Evolutionary conservation across 805 yeast genomes (phyloP), one percentile per base, ranked within the genome.

Genomic region (Zygosaccharomyces kombuchaensis): DNA sequence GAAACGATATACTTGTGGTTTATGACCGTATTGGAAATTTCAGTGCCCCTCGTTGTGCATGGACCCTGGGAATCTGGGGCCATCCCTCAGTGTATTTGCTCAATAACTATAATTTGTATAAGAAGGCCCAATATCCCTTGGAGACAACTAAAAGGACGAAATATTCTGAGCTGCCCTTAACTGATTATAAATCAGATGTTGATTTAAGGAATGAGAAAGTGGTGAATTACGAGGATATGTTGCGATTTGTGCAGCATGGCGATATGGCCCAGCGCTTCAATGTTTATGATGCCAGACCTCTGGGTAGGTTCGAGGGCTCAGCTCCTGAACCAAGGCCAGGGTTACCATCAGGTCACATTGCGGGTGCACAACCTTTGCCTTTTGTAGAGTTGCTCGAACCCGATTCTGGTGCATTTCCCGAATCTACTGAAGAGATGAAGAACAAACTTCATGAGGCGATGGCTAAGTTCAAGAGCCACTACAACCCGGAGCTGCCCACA

Each of bases 321-420:
- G 85, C 75, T 2, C 87, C 93, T 2, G 99, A 93, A 67, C 96
- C 96, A 44, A 76, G 99, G 56, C 79, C 88, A 1, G 97, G 91
- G 0, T 67, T 91, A 34, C 71, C 91, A 1, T 82, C 95, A 2
- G 99, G 99, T 0, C 99, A 93, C 65, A 76, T 89, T 21, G 91
- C 95, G 1, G 85, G 87, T 9, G 77, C 96, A 0, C 73, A 75
- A 34, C 83, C 87, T 17, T 66, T 90, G 26, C 96, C 98, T 12
- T 90, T 86, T 59, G 52, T 69, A 5, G 80, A 76, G 25, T 76
- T 89, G 1, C 66, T 88, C 26, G 76, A 76, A 31, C 62, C 69
- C 1, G 72, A 66, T 4, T 65, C 66, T 57, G 53, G 78, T 66
- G 46, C 69, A 65, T 47, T 84, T 75, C 69, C 74, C 74, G 57